Percentiles rank a stretch among this genome's conserved stretches.
These are phyloP conservation scores for Neofusicoccum cordaticola DNA, from an alignment of 2,329 filamentous ascomycete genomes.

Conservation along the genomic window DNA sequence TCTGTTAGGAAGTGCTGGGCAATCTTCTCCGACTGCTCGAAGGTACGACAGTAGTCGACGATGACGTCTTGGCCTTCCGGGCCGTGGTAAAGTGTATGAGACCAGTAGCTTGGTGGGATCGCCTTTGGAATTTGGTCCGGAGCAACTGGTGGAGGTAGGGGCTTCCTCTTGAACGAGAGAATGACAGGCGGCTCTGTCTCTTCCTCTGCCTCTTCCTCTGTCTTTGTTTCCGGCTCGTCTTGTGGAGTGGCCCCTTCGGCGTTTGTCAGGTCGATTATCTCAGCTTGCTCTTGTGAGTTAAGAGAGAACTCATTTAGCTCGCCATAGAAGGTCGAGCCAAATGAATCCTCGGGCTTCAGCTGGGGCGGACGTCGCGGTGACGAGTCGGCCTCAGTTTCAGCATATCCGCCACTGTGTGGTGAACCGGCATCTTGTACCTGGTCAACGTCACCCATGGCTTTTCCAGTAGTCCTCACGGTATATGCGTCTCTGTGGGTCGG, in stretches of 20 bases:
- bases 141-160: neutral
- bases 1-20: slow-evolving; percentile 65
- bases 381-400: neutral
- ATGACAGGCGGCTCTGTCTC: neutral
- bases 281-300: neutral
- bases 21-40: slow-evolving; percentile 64
- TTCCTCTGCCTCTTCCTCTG: neutral
- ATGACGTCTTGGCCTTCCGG: slow-evolving; percentile 53
- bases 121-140: neutral
- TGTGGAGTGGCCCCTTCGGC: neutral
- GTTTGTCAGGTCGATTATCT: neutral
- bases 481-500: neutral
- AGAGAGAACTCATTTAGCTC: neutral
- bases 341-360: neutral
- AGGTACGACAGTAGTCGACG: slow-evolving; percentile 75
- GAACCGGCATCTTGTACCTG: neutral
- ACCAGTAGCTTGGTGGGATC: slow-evolving; percentile 54
- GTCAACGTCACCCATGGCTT: neutral
- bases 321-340: neutral
- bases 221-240: neutral
- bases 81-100: slow-evolving; percentile 64
- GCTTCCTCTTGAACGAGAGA: neutral
- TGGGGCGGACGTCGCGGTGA: neutral
- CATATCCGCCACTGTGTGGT: neutral
- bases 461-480: neutral